A percentile compares a stretch with the other conserved stretches of the same genome.
These are phyloP conservation scores for Pythium rhizo-oryzae DNA, from an alignment of 352 stramenopile species.

Conservation along the genomic window DNA sequence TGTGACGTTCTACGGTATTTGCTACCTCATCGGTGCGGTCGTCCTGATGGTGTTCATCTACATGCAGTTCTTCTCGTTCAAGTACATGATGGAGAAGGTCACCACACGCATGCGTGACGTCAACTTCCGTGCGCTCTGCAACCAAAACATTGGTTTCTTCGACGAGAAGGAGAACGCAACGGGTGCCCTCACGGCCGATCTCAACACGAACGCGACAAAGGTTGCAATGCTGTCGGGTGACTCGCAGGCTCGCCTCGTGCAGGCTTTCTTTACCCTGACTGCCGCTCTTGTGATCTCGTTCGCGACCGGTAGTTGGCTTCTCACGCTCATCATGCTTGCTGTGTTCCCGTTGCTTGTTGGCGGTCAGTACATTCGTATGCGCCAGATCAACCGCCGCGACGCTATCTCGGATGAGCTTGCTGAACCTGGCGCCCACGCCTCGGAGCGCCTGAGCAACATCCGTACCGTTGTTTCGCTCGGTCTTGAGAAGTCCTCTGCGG, in stretches of 20 bases:
- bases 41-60: constrained; percentile 25
- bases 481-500: constrained; percentile 22
- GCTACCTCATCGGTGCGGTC: constrained; percentile 31
- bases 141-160: constrained; percentile 42
- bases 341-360: constrained; percentile 47
- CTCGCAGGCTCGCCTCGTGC: constrained; percentile 35
- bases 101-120: constrained; percentile 34
- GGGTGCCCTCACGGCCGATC: constrained; percentile 32
- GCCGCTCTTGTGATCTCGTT: constrained; percentile 44
- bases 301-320: constrained; percentile 39
- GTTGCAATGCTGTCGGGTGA: constrained; percentile 36
- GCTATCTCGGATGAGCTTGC: constrained; percentile 18
- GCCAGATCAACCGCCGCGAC: constrained; percentile 18
- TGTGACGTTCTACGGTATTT: constrained; percentile 28
- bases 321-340: constrained; percentile 51
- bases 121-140: constrained; percentile 33
- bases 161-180: constrained; percentile 29
- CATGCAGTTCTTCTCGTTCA: constrained; percentile 33
- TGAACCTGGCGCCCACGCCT: constrained; percentile 33
- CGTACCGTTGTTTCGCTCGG: constrained; percentile 37
- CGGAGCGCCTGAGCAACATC: constrained; percentile 38
- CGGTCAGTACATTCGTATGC: constrained; percentile 20
- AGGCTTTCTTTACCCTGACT: constrained; percentile 36
- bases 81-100: constrained; percentile 35
- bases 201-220: constrained; percentile 41